Base-by-base conservation (phyloP, 345 rosid species). In the Euclidium syriacum region DNA sequence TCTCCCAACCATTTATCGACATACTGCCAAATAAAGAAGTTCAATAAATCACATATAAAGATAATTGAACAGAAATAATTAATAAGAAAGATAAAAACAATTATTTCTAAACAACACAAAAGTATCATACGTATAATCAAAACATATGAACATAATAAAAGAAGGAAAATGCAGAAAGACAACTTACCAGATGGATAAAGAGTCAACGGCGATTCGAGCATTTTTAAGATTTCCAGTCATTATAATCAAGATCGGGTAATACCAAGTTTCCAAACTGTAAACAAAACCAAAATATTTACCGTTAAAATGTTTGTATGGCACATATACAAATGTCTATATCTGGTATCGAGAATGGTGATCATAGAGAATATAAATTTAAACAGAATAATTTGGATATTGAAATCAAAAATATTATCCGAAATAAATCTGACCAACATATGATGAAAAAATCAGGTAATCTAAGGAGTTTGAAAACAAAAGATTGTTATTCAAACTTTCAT, bases 211-310 rank as follows among this genome's bases (percentile, higher is more conserved):
- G 38, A 87, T 81, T 74, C 82, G 66, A 36, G 95, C 90, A 23
- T 87, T 87, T 48, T 68, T 7, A 29, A 87, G 67, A 67, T 87
- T 84, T 46, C 95, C 95, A 0, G 95, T 87, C 90, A 87, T 79
- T 48, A 84, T 10, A 14, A 87, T 79, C 18, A 87, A 72, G 62
- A 87, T 68, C 77, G 68, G 73, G 15, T 83, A 83, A 57, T 87
- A 85, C 95, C 95, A 85, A 38, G 70, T 87, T 80, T 85, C 95
- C 79, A 85, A 60, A 77, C 95, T 87, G 76, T 44, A 24, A 36
- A 51, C 17, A 15, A 40, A 32, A 0, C 30, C 33, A 17, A 9
- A n/a, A 32, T 24, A 11, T 8, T 5, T 46, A 18, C 10, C 9
- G 42, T 32, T 19, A 11, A 36, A 33, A 7, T 15, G n/a, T n/a